Conservation (phyloP, 2,329 filamentous ascomycete genomes). For the Ophidiomyces ophidiicola region DNA sequence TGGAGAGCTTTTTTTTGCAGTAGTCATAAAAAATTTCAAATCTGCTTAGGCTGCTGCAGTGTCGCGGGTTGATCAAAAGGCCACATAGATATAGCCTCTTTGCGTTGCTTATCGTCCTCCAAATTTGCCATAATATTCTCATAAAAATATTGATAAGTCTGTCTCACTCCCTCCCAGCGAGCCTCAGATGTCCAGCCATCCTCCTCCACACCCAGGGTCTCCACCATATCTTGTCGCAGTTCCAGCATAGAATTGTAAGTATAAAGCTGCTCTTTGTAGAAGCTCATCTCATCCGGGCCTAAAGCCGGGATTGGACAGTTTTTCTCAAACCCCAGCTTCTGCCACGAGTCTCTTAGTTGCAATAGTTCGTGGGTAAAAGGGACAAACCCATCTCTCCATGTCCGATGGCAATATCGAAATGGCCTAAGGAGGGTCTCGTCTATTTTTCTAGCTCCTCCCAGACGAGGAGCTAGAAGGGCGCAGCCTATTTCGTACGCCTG, state of each 20-base stretch:
- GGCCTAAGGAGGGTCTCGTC: constrained; percentile 29
- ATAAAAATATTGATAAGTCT: constrained; percentile 13
- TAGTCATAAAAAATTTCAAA: no score
- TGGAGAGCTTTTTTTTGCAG: no score
- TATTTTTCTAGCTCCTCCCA: constrained; percentile 20
- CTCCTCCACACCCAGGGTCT: constrained; percentile 14
- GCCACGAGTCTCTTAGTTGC: constrained; percentile 28
- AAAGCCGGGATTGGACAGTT: constrained; percentile 14
- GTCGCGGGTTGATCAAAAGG: constrained; percentile 18
- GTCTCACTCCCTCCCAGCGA: constrained; percentile 14
- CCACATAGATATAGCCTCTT: constrained; percentile 16
- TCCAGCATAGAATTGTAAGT: constrained; percentile 13
- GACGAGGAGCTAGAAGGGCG: constrained; percentile 13
- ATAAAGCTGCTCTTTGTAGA: constrained; percentile 14
- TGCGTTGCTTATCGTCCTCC: constrained; percentile 14
- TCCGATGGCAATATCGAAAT: constrained; percentile 32
- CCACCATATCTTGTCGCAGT: constrained; percentile 14
- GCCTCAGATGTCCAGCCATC: constrained; percentile 15
- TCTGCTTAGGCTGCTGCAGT: no score
- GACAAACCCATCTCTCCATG: constrained; percentile 32
- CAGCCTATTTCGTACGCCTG: constrained; percentile 23
- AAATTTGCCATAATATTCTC: constrained; percentile 12
- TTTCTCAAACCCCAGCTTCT: constrained; percentile 28
- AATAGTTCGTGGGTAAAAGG: constrained; percentile 33
- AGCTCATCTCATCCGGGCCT: constrained; percentile 12